Conservation (phyloP, 192 early-diverging fungal species). For the Coemansia sp. region DNA sequence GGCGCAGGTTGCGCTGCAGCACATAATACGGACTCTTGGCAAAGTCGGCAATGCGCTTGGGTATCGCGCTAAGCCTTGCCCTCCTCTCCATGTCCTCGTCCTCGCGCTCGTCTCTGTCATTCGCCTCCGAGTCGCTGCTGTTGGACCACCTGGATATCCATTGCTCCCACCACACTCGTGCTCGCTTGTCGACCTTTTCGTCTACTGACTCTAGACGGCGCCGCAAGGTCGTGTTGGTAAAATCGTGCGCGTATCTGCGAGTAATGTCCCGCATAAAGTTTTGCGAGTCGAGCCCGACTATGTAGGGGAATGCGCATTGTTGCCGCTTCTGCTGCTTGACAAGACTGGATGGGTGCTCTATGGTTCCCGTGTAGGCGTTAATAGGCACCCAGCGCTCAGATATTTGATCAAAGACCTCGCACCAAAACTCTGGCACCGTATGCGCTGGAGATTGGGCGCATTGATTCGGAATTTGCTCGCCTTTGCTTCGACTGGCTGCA, state of each 20-base stretch:
- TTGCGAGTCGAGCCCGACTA: slow-evolving; percentile 23
- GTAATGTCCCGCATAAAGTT: slow-evolving; percentile 38
- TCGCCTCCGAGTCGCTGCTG: slow-evolving; percentile 8
- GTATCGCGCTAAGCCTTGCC: slow-evolving; percentile 68
- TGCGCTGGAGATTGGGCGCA: background rate
- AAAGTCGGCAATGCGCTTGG: slow-evolving; percentile 76
- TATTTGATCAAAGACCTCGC: slow-evolving; percentile 61
- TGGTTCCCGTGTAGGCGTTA: slow-evolving; percentile 24
- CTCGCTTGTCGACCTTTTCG: slow-evolving; percentile 12
- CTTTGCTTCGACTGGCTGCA: background rate
- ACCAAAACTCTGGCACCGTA: slow-evolving; percentile 62
- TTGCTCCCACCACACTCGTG: slow-evolving; percentile 44
- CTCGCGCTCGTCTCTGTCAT: slow-evolving; percentile 49
- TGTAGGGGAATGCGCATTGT: slow-evolving; percentile 16
- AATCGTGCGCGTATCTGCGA: slow-evolving; percentile 39
- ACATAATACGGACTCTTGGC: slow-evolving; percentile 79
- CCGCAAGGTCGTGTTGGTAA: slow-evolving; percentile 41
- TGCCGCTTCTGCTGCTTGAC: background rate
- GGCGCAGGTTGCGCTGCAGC: slow-evolving; percentile 81
- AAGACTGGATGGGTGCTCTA: slow-evolving; percentile 22
- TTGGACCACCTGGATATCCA: slow-evolving; percentile 36
- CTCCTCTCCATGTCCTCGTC: slow-evolving; percentile 53
- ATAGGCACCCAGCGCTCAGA: slow-evolving; percentile 62
- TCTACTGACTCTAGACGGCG: slow-evolving; percentile 42
- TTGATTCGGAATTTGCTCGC: background rate